Conservation (phyloP, 805 yeast genomes). For the Nakazawaea anatomiae region DNA sequence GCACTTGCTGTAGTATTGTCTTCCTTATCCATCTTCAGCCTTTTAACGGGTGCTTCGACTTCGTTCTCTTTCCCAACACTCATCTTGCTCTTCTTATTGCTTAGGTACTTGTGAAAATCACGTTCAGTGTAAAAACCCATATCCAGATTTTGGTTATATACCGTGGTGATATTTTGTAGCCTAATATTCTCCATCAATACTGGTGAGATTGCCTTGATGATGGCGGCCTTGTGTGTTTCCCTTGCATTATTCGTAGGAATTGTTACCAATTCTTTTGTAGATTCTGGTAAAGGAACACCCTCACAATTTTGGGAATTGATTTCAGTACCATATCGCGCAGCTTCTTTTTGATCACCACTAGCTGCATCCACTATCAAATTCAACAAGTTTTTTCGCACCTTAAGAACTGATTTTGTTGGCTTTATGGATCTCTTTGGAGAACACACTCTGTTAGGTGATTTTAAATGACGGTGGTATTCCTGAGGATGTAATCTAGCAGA, state of each 20-base stretch:
- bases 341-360: slow-evolving; percentile 55
- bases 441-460: slow-evolving; percentile 37
- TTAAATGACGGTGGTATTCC: slow-evolving; percentile 10
- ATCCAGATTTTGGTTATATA: background rate
- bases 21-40: background rate
- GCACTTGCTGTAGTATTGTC: background rate
- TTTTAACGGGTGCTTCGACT: slow-evolving; percentile 1
- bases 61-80: slow-evolving; percentile 5
- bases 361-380: slow-evolving; percentile 56
- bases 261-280: slow-evolving; percentile 50
- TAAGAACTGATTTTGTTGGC: slow-evolving; percentile 29
- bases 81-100: background rate
- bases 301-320: slow-evolving; percentile 56
- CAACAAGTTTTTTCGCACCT: slow-evolving; percentile 22
- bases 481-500: slow-evolving; percentile 10
- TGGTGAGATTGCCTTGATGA: slow-evolving; percentile 26
- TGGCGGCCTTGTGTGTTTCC: slow-evolving; percentile 26
- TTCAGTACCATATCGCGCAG: slow-evolving; percentile 66
- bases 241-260: slow-evolving; percentile 40
- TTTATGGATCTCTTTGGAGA: slow-evolving; percentile 28
- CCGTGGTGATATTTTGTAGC: background rate
- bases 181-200: background rate
- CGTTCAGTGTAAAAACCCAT: slow-evolving; percentile 25
- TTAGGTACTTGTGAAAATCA: slow-evolving; percentile 17
- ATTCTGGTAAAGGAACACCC: slow-evolving; percentile 58